A percentile compares a stretch with the other conserved stretches of the same genome.
Conservation (phyloP, 2,329 filamentous ascomycete species). For the Aspergillus japonicus region DNA sequence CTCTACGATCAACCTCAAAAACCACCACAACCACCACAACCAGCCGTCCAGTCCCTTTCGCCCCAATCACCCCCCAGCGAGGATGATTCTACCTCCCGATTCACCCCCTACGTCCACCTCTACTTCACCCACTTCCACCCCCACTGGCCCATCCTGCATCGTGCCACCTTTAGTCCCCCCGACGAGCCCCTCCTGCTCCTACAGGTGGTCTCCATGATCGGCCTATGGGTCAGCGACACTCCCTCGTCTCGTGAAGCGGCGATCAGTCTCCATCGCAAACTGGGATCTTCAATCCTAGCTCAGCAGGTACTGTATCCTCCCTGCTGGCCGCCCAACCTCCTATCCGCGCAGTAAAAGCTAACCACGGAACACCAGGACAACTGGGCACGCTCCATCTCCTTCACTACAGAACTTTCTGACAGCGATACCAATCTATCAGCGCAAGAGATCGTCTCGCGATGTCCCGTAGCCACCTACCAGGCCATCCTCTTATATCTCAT, state of each 20-base stretch:
- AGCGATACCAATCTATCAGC: not conserved
- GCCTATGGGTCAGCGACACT: constrained; percentile 22
- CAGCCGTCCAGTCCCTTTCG: too few species aligned
- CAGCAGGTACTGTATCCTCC: constrained; percentile 15
- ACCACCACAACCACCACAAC: not conserved
- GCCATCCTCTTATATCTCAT: constrained; percentile 29
- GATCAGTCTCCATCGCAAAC: constrained; percentile 18
- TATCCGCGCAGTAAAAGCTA: too few species aligned
- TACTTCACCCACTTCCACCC: constrained; percentile 29
- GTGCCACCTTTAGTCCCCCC: constrained; percentile 16
- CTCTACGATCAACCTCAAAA: not conserved
- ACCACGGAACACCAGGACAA: not conserved
- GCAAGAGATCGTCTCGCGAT: constrained; percentile 8
- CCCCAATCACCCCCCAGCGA: not conserved
- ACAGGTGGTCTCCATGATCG: constrained; percentile 26
- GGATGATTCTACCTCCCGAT: not conserved
- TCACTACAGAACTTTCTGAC: not conserved
- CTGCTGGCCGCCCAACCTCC: not conserved
- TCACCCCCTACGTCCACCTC: constrained; percentile 13
- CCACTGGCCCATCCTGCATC: constrained; percentile 27
- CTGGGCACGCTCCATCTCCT: not conserved
- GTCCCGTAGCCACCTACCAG: constrained; percentile 31
- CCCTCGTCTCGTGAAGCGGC: constrained; percentile 14
- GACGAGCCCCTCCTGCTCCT: constrained; percentile 23
- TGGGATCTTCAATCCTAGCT: constrained; percentile 18